Evolutionary conservation across 148 eudicot genomes (phyloP).

Genomic region (Vaccinium darrowii): DNA sequence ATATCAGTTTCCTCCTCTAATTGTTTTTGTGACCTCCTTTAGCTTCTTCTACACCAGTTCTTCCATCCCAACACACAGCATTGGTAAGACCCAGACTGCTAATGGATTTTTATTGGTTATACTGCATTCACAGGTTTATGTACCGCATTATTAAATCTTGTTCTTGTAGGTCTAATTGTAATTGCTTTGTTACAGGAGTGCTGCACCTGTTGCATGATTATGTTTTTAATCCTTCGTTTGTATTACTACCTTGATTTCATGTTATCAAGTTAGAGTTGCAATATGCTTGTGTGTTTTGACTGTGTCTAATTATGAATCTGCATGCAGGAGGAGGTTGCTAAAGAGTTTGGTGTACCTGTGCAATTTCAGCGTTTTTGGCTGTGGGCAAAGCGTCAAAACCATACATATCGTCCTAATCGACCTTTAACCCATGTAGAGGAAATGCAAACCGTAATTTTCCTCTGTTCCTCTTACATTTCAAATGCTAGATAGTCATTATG

Average conservation of each 20-base stretch:
- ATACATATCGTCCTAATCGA: constrained; percentile 91
- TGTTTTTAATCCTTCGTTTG: neutral
- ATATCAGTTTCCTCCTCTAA: neutral
- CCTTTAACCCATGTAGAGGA: constrained; percentile 77
- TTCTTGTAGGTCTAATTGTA: neutral
- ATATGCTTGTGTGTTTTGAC: neutral
- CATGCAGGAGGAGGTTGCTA: constrained; percentile 84
- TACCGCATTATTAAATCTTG: too few relatives aligned
- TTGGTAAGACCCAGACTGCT: neutral
- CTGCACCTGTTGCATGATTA: neutral
- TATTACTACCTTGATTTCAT: neutral
- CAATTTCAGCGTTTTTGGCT: constrained; percentile 88
- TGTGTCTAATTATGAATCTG: constrained; percentile 9
- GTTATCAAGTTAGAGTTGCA: neutral
- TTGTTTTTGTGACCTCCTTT: neutral
- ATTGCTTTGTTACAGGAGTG: neutral
- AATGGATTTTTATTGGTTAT: neutral
- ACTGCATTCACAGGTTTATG: neutral
- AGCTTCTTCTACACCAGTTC: neutral
- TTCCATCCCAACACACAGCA: neutral
- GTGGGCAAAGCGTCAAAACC: constrained; percentile 97
- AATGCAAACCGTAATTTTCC: constrained; percentile 55
- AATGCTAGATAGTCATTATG: neutral
- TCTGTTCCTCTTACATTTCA: constrained; percentile 10
- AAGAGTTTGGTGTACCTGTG: constrained; percentile 87